Percentiles rank a stretch among this genome's conserved stretches.
These are phyloP conservation scores for Ophiosphaerella korrae DNA, from an alignment of 2,329 filamentous ascomycete genomes.

Conservation along the genomic window DNA sequence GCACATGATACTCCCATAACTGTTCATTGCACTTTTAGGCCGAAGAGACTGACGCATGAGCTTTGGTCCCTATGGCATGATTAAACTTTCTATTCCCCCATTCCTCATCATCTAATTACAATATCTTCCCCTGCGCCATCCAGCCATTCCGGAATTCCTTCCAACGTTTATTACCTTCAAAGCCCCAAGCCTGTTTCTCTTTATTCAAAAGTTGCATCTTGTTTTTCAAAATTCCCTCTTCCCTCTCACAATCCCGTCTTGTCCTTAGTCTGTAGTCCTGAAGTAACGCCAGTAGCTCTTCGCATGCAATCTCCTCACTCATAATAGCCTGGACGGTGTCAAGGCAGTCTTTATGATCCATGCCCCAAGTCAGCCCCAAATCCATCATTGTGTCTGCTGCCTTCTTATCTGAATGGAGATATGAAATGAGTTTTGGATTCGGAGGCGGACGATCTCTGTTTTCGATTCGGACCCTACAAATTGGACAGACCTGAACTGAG, in stretches of 20 bases:
- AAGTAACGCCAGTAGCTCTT: slow-evolving; percentile 13
- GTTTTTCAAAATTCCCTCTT: slow-evolving; percentile 3
- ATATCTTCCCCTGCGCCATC: slow-evolving; percentile 4
- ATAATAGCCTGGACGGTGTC: slow-evolving; percentile 15
- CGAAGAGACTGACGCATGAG: too few species aligned
- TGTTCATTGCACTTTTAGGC: too few species aligned
- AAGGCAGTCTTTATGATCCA: slow-evolving; percentile 17
- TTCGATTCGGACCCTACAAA: slow-evolving; percentile 26
- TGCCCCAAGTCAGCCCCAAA: slow-evolving; percentile 10
- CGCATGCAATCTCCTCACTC: slow-evolving; percentile 26
- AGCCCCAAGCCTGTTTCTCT: slow-evolving; percentile 26
- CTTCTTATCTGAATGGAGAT: slow-evolving; percentile 10
- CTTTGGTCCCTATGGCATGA: background rate
- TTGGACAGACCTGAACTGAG: slow-evolving; percentile 25
- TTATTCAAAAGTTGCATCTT: slow-evolving; percentile 9
- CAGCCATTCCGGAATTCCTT: slow-evolving; percentile 15
- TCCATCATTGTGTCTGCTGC: slow-evolving; percentile 6
- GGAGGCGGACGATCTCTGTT: slow-evolving; percentile 2
- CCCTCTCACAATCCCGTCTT: background rate
- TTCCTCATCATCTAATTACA: background rate
- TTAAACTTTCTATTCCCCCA: slow-evolving; percentile 9
- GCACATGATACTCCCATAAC: background rate
- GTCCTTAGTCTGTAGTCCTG: background rate
- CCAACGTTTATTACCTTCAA: slow-evolving; percentile 16
- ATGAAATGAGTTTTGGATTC: slow-evolving; percentile 1